Evolutionary conservation across 1,284 basidiomycete genomes (phyloP), one percentile per base, ranked within the genome.

Genomic region (Cutaneotrichosporon mucoides): DNA sequence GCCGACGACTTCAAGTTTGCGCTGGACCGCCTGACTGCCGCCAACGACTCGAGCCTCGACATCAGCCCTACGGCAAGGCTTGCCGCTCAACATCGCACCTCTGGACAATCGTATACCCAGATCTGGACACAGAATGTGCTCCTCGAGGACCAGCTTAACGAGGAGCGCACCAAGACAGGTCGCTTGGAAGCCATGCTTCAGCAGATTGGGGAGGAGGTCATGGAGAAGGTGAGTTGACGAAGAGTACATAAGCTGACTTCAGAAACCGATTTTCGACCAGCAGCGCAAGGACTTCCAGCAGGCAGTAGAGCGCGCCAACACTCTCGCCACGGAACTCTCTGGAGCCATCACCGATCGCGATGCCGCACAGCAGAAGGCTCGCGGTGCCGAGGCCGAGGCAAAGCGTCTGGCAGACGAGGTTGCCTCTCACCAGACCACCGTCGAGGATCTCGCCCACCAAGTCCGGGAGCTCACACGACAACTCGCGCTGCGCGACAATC

Each of bases 261-360:
- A 95, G 92, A 89, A 91, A 40, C 92, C 93, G 4, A 81, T 92
- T 42, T 81, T 97, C 5, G 85, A 87, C 35, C 88, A 92, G 73
- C 92, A 96, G 77, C 87, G 90, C 36, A 79, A 82, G 3, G 92
- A 96, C 73, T 91, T 92, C 73, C 87, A 89, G 64, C 85, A 88
- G 36, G 79, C 92, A 13, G 84, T 86, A 66, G 82, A 84, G 3
- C 90, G 94, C 70, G 86, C 88, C 12, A 81, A 85, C 35, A 85
- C 90, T 54, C 84, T 96, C n/a, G 87, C 89, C 0, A 80, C 83
- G 3, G 88, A 94, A 65, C 84, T 96, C 10, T 81, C 89, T 3
- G 55, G 60, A 0, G 84, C 88, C 6, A 80, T 92, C 15, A 5
- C 88, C 86, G 60, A 86, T 85, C 47, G 92, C 88, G 71, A 69